Conservation (phyloP, 2,329 filamentous ascomycete genomes). For the Colletotrichum karsti region DNA sequence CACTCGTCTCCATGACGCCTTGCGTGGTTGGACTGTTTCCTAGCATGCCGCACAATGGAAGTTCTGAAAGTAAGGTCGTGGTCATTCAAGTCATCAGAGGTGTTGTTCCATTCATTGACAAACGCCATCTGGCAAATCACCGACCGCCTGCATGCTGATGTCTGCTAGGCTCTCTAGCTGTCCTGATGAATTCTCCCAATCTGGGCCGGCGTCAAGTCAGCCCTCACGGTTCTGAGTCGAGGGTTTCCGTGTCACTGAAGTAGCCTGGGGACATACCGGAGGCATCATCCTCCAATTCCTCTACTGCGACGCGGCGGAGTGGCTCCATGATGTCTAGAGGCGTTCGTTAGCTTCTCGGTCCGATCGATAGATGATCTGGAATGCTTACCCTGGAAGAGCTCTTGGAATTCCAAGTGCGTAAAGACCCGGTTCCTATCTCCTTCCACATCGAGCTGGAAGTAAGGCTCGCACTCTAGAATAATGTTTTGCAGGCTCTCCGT, state of each 20-base stretch:
- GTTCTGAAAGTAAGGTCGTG: slow-evolving; percentile 1
- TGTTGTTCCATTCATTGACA: slow-evolving; percentile 31
- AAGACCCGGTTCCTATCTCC: not conserved
- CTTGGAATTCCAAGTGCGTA: slow-evolving; percentile 37
- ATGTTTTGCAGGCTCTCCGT: slow-evolving; percentile 52
- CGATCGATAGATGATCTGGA: not conserved
- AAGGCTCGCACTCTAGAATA: slow-evolving; percentile 50
- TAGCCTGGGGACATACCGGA: slow-evolving; percentile 58
- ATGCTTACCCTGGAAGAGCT: slow-evolving; percentile 48
- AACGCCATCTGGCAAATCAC: slow-evolving; percentile 48
- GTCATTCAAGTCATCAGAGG: slow-evolving; percentile 26
- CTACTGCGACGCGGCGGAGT: slow-evolving; percentile 64
- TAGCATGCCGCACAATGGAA: slow-evolving; percentile 8
- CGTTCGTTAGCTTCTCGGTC: not conserved
- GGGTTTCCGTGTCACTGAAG: slow-evolving; percentile 45
- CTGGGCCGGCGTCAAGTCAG: slow-evolving; percentile 45
- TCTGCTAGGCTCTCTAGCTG: slow-evolving; percentile 60
- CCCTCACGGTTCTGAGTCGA: slow-evolving; percentile 43
- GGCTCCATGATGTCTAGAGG: slow-evolving; percentile 50
- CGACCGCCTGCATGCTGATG: slow-evolving; percentile 50
- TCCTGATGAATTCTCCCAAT: slow-evolving; percentile 67
- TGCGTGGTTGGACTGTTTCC: slow-evolving; percentile 16
- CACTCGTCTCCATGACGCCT: slow-evolving; percentile 23
- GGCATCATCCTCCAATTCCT: slow-evolving; percentile 66
- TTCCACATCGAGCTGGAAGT: slow-evolving; percentile 40